phyloP scores from a whole-genome alignment of 2,329 filamentous ascomycete species.

The Escovopsis sp. region DNA sequence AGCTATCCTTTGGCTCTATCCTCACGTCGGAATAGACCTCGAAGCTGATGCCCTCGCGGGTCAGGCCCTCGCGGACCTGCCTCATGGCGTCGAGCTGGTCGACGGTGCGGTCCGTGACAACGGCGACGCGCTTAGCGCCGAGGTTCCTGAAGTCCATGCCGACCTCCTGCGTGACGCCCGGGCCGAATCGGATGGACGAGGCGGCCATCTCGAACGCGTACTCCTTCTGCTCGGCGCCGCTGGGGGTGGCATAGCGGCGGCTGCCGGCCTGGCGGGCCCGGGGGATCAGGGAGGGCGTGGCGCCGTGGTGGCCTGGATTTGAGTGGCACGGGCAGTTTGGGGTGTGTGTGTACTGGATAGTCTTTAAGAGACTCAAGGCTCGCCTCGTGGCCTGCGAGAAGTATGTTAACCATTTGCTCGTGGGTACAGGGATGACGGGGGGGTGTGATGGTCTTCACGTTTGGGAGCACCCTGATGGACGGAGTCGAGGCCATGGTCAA shows the following conservation, averaged over 20 bases:
- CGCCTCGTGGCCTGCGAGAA: conserved; percentile 39
- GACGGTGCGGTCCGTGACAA: conserved; percentile 81
- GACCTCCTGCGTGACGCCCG: conserved; percentile 85
- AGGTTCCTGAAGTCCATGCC: conserved; percentile 97
- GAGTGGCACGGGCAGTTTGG: conserved; percentile 85
- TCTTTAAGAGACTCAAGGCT: conserved; percentile 62
- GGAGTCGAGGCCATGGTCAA: no score
- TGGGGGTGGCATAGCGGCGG: conserved; percentile 57
- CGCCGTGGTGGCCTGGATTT: conserved; percentile 67
- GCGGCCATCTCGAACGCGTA: conserved; percentile 99
- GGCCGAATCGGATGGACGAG: conserved; percentile 85
- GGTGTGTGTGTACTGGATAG: conserved; percentile 82
- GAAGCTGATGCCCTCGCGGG: conserved; percentile 64
- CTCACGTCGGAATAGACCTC: conserved; percentile 67
- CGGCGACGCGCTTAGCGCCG: conserved; percentile 71
- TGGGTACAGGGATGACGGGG: no score
- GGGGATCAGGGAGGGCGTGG: conserved; percentile 40
- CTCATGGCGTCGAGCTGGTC: conserved; percentile 75
- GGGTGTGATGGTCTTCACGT: no score
- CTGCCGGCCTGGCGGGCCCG: conserved; percentile 22
- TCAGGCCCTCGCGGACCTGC: conserved; percentile 70
- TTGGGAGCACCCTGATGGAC: no score
- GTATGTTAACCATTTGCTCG: no score
- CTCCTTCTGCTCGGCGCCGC: conserved; percentile 59
- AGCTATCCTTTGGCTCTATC: conserved; percentile 90